Evolutionary conservation across 352 stramenopile genomes (phyloP).

Genomic region (Globisporangium takayamanum): DNA sequence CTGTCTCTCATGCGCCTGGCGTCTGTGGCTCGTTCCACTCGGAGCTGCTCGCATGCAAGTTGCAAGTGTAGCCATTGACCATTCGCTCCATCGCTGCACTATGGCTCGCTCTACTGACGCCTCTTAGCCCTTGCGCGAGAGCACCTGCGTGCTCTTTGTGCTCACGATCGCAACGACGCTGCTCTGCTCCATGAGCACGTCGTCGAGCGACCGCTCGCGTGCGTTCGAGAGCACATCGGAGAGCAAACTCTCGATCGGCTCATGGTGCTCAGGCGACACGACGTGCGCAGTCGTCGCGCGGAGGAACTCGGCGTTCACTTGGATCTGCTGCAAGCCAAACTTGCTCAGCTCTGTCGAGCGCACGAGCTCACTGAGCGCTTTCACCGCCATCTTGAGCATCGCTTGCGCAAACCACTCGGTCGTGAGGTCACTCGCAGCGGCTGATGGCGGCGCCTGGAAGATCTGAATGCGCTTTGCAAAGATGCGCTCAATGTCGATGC

Average conservation of each 20-base stretch:
- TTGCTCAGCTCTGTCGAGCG: constrained; percentile 52
- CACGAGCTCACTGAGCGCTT: constrained; percentile 67
- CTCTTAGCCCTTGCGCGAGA: constrained; percentile 35
- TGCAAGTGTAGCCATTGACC: not conserved
- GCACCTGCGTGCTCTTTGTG: constrained; percentile 64
- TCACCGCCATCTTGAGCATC: constrained; percentile 79
- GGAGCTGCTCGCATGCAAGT: not conserved
- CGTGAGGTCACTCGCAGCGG: constrained; percentile 28
- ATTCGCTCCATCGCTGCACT: not conserved
- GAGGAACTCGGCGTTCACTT: constrained; percentile 76
- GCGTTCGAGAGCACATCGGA: constrained; percentile 75
- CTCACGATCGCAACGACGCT: constrained; percentile 80
- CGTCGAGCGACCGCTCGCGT: constrained; percentile 50
- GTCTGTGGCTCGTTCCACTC: not conserved
- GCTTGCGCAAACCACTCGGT: constrained; percentile 55
- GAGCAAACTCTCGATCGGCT: constrained; percentile 60
- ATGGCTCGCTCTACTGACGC: not conserved
- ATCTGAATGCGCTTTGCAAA: constrained; percentile 73
- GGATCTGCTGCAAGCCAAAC: constrained; percentile 72
- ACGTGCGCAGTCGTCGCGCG: constrained; percentile 44
- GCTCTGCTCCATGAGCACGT: constrained; percentile 79
- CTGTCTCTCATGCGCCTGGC: not conserved
- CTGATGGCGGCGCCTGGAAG: constrained; percentile 24
- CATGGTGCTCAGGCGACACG: constrained; percentile 38
- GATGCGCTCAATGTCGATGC: constrained; percentile 80